Evolutionary conservation across 176 grass and related monocot genomes (phyloP).

Genomic region (Musa acuminata): DNA sequence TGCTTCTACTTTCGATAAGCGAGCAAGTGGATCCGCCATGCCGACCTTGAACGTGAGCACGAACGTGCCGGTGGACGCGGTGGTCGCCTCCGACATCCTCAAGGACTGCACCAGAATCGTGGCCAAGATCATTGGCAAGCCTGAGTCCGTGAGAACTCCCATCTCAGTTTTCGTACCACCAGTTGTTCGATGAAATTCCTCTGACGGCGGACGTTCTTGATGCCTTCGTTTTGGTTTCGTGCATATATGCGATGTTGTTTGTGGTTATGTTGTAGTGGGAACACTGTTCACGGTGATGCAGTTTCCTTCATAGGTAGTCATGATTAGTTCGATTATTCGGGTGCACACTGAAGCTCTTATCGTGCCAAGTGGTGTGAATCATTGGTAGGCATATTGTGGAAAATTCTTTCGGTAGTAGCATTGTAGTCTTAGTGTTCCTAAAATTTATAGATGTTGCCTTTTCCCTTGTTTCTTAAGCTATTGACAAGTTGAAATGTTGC

Average conservation of each 20-base stretch:
- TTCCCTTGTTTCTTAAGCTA: not conserved
- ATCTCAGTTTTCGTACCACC: not conserved
- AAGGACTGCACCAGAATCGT: constrained; percentile 62
- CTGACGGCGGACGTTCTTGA: not conserved
- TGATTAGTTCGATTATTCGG: no score
- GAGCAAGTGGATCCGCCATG: constrained; percentile 29
- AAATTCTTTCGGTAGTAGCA: not conserved
- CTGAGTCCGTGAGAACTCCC: constrained; percentile 51
- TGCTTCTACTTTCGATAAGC: not conserved
- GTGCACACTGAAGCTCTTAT: no score
- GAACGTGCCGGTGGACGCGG: constrained; percentile 87
- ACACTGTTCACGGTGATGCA: not conserved
- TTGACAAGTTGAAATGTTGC: not conserved
- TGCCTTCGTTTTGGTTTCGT: not conserved
- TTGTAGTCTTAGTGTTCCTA: not conserved
- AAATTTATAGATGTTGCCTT: not conserved
- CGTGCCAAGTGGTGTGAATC: not conserved
- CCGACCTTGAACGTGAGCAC: constrained; percentile 80
- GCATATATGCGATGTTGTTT: not conserved
- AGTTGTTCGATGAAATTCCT: constrained; percentile 30
- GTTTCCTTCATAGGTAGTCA: not conserved
- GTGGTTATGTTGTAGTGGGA: not conserved
- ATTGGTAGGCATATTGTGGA: not conserved
- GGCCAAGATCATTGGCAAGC: constrained; percentile 88
- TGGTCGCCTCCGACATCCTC: constrained; percentile 76